A percentile compares a stretch with the other conserved stretches of the same genome.
phyloP scores from a whole-genome alignment of 1,139 yeast genomes.

The Diutina scorzettiae region DNA sequence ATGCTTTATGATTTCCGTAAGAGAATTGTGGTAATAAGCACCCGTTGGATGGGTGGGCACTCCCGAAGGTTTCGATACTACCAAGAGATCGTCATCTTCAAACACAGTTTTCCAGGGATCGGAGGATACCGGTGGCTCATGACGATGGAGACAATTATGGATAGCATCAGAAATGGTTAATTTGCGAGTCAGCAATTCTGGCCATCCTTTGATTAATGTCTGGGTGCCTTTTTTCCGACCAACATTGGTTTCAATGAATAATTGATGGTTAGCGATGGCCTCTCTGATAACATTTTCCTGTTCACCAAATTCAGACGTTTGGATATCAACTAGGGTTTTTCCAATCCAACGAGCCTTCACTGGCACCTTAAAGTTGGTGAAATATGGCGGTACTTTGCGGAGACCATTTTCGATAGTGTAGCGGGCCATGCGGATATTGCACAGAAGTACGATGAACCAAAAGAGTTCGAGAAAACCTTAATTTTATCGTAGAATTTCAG shows the following conservation, averaged over 20 bases:
- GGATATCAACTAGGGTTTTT: constrained; percentile 29
- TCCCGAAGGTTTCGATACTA: constrained; percentile 65
- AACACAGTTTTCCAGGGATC: constrained; percentile 22
- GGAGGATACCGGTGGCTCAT: constrained; percentile 43
- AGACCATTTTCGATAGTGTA: constrained; percentile 24
- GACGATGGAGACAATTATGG: constrained; percentile 38
- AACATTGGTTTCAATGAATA: constrained; percentile 18
- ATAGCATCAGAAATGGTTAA: constrained; percentile 40
- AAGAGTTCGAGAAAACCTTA: too few relatives aligned
- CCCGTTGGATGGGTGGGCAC: constrained; percentile 78
- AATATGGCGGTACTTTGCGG: constrained; percentile 37
- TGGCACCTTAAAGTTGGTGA: constrained; percentile 23
- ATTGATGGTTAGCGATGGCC: constrained; percentile 16
- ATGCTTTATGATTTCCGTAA: constrained; percentile 44
- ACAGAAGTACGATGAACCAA: too few relatives aligned
- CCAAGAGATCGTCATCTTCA: constrained; percentile 39
- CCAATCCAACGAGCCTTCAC: constrained; percentile 41
- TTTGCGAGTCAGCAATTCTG: constrained; percentile 13
- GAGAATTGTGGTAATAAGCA: constrained; percentile 44
- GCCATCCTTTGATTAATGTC: constrained; percentile 15
- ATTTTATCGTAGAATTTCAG: too few relatives aligned
- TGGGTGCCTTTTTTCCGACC: constrained; percentile 16
- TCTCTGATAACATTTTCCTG: constrained; percentile 13
- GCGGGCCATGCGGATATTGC: neutral
- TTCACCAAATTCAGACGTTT: constrained; percentile 34